Evolutionary conservation across 2,329 filamentous ascomycete genomes (phyloP).

Genomic region (Cladosporium oxysporum): DNA sequence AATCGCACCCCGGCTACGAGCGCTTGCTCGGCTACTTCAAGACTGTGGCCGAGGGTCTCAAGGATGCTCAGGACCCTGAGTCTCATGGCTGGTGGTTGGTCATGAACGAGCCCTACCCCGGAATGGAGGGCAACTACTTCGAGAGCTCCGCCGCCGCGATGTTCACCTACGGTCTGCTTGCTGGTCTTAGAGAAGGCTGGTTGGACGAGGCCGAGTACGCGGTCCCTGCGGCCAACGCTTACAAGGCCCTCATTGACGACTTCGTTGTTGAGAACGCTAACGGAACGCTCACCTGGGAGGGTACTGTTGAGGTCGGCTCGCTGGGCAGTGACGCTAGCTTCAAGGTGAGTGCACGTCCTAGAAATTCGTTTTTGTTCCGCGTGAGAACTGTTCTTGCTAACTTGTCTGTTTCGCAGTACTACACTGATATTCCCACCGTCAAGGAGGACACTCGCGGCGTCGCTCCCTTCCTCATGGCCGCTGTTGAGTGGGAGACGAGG

Average conservation of each 20-base stretch:
- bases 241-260: constrained; percentile 45
- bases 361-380: not conserved
- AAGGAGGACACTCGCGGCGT: constrained; percentile 45
- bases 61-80: constrained; percentile 38
- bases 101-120: constrained; percentile 57
- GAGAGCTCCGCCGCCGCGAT: constrained; percentile 60
- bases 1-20: constrained; percentile 31
- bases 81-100: constrained; percentile 55
- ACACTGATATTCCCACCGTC: constrained; percentile 38
- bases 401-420: constrained; percentile 35
- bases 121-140: constrained; percentile 56
- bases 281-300: constrained; percentile 53
- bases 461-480: constrained; percentile 44
- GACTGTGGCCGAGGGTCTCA: constrained; percentile 42
- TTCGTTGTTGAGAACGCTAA: constrained; percentile 50
- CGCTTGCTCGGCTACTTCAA: constrained; percentile 40
- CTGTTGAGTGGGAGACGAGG: constrained; percentile 13
- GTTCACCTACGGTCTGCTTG: constrained; percentile 56
- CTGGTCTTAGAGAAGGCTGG: constrained; percentile 45
- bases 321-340: constrained; percentile 52
- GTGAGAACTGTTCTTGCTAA: not conserved
- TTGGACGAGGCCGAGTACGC: constrained; percentile 46
- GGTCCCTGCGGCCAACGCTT: constrained; percentile 50
- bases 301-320: constrained; percentile 56
- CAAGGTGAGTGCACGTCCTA: constrained; percentile 43